phyloP scores from a whole-genome alignment of 73 alveolate species.

The Paramecium tetraurelia region DNA sequence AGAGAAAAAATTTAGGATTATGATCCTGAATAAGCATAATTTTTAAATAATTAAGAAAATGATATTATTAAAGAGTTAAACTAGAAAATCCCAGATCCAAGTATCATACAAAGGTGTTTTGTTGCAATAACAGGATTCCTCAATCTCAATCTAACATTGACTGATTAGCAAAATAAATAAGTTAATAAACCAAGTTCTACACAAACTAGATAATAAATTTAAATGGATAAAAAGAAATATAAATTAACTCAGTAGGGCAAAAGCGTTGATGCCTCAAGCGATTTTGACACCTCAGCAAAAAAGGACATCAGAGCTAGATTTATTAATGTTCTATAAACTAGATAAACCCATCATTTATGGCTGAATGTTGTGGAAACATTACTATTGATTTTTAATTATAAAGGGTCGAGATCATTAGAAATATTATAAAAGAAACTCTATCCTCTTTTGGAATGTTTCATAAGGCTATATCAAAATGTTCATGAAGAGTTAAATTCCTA shows the following conservation, averaged over 20 bases:
- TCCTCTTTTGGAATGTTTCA: slow-evolving; percentile 13
- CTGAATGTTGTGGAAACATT: slow-evolving; percentile 25
- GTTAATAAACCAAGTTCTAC: neutral
- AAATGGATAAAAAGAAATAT: neutral
- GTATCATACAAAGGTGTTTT: neutral
- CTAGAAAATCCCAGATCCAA: neutral
- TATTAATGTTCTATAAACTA: neutral
- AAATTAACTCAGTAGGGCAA: neutral
- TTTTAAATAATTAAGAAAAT: neutral
- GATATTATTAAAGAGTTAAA: slow-evolving; percentile 14
- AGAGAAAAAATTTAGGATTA: neutral
- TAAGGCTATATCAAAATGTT: neutral
- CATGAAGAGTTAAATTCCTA: neutral
- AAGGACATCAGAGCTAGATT: neutral
- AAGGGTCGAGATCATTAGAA: neutral
- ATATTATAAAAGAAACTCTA: neutral
- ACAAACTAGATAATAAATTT: neutral
- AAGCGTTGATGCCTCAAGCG: neutral
- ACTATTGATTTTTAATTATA: neutral
- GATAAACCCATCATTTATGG: slow-evolving; percentile 42
- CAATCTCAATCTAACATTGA: neutral
- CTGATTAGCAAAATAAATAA: neutral
- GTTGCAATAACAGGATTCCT: slow-evolving; percentile 16
- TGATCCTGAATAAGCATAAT: slow-evolving; percentile 22
- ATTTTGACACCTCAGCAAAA: neutral